These are phyloP conservation scores for Baudoinia panamericana DNA, from an alignment of 495 filamentous ascomycete genomes.

Conservation along the genomic window DNA sequence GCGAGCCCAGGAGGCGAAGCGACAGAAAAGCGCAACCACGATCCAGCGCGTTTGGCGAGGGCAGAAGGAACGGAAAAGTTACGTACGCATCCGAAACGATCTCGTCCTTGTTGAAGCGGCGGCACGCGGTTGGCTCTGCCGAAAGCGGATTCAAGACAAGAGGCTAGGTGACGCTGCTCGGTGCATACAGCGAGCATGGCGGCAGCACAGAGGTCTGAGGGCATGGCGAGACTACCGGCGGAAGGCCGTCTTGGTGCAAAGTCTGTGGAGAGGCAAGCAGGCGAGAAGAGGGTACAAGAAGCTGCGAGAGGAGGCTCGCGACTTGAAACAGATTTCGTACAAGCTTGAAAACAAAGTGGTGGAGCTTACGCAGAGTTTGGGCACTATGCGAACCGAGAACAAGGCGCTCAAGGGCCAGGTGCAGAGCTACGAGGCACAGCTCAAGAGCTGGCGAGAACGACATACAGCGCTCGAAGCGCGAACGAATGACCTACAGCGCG, in stretches of 20 bases:
- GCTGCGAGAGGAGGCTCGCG: slow-evolving; percentile 84
- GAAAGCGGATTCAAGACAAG: slow-evolving; percentile 81
- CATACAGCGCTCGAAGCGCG: slow-evolving; percentile 85
- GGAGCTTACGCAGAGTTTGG: slow-evolving; percentile 87
- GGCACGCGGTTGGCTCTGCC: slow-evolving; percentile 79
- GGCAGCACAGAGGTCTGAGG: slow-evolving; percentile 61
- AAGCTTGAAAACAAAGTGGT: slow-evolving; percentile 99
- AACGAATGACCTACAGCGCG: slow-evolving; percentile 82
- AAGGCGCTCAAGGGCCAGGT: slow-evolving; percentile 77
- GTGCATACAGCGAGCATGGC: slow-evolving; percentile 82
- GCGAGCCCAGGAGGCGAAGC: slow-evolving; percentile 66
- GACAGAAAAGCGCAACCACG: slow-evolving; percentile 73
- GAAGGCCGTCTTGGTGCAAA: slow-evolving; percentile 83
- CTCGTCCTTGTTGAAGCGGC: slow-evolving; percentile 75
- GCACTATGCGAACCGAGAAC: slow-evolving; percentile 84
- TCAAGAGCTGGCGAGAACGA: slow-evolving; percentile 84
- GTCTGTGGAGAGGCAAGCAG: slow-evolving; percentile 75
- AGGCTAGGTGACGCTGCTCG: slow-evolving; percentile 85
- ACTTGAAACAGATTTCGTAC: slow-evolving; percentile 97
- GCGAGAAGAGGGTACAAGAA: slow-evolving; percentile 78
- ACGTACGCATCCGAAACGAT: slow-evolving; percentile 61
- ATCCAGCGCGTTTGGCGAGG: slow-evolving; percentile 95
- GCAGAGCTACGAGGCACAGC: slow-evolving; percentile 89
- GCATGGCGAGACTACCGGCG: slow-evolving; percentile 78
- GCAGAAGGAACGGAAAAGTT: slow-evolving; percentile 68